Conservation (phyloP, 2,329 filamentous ascomycete species). For the Diaporthe sp. region DNA sequence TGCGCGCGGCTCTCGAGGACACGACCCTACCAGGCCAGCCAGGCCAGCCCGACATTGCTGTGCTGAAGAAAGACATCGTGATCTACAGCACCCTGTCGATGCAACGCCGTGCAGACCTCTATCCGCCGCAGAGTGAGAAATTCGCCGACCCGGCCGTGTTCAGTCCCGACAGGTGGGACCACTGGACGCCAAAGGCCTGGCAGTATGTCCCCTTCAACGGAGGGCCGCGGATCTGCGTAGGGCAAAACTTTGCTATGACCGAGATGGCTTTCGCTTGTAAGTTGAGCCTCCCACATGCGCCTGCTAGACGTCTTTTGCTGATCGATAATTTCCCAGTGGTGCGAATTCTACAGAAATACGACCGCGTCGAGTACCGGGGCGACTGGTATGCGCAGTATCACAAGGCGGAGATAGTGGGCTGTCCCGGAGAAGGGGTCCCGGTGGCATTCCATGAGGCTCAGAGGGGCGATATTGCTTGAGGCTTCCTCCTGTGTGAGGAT, state of each 20-base stretch:
- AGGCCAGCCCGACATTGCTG: slow-evolving; percentile 46
- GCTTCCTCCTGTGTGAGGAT: neutral
- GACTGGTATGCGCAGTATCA: slow-evolving; percentile 61
- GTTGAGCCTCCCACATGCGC: slow-evolving; percentile 42
- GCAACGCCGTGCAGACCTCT: slow-evolving; percentile 49
- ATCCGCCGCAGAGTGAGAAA: slow-evolving; percentile 44
- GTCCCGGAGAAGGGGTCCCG: slow-evolving; percentile 58
- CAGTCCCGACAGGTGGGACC: slow-evolving; percentile 50
- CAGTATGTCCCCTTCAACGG: slow-evolving; percentile 56
- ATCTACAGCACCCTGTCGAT: slow-evolving; percentile 48
- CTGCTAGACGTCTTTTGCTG: neutral
- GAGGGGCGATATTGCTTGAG: slow-evolving; percentile 44
- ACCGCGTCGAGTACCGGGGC: slow-evolving; percentile 63
- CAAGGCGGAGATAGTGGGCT: slow-evolving; percentile 60
- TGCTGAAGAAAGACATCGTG: slow-evolving; percentile 46
- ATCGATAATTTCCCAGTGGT: slow-evolving; percentile 53
- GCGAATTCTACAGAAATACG: slow-evolving; percentile 72
- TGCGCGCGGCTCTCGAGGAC: slow-evolving; percentile 47
- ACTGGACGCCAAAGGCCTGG: slow-evolving; percentile 50
- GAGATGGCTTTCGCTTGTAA: slow-evolving; percentile 67
- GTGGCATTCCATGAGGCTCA: slow-evolving; percentile 55
- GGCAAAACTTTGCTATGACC: slow-evolving; percentile 71
- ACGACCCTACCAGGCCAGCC: slow-evolving; percentile 45
- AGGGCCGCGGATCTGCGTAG: slow-evolving; percentile 64
- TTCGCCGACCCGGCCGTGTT: slow-evolving; percentile 48